Percentiles rank a stretch among this genome's conserved stretches.
These are phyloP conservation scores for Magnolia changhungtana DNA, from an alignment of 164 flowering plant genomes.

Conservation along the genomic window DNA sequence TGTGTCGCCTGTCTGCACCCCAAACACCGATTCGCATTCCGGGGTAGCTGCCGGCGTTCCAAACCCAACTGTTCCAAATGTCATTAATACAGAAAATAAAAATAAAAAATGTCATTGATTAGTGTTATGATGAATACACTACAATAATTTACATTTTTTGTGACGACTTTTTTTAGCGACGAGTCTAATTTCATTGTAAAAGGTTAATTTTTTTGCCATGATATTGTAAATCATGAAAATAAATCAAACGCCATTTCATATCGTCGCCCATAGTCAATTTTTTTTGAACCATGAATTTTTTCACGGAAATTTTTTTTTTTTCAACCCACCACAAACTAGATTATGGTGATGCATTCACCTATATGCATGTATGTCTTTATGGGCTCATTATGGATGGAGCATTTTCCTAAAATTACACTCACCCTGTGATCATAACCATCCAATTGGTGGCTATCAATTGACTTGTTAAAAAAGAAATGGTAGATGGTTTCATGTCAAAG, in stretches of 20 bases:
- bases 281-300: too few species aligned
- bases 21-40: constrained; percentile 5
- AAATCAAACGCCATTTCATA: too few species aligned
- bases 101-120: neutral
- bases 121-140: neutral
- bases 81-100: neutral
- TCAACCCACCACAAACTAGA: neutral
- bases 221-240: too few species aligned
- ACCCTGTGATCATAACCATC: neutral
- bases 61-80: neutral
- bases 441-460: neutral
- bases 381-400: neutral
- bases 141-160: too few species aligned
- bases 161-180: too few species aligned
- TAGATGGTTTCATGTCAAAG: too few species aligned
- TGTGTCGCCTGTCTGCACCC: constrained; percentile 17
- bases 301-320: too few species aligned
- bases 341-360: too few species aligned
- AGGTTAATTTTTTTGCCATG: too few species aligned
- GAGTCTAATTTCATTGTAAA: too few species aligned
- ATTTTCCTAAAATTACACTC: neutral
- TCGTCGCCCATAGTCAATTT: too few species aligned
- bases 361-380: neutral
- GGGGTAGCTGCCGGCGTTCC: neutral
- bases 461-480: too few species aligned